Conservation (phyloP, 495 filamentous ascomycete species). For the Achaetomiella virescens region DNA sequence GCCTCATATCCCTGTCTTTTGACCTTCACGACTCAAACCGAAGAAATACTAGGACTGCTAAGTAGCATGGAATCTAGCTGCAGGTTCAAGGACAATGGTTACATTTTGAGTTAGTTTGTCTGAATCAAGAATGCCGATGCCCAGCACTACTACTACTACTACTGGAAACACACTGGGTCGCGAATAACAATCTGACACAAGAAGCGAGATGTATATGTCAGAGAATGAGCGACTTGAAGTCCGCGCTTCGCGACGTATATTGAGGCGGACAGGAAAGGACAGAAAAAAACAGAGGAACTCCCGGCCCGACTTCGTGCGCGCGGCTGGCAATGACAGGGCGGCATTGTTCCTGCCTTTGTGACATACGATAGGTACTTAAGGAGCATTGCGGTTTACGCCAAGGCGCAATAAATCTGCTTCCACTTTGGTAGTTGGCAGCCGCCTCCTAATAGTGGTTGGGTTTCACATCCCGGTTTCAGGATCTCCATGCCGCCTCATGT, state of each 20-base stretch:
- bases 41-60: no score
- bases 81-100: no score
- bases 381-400: not conserved
- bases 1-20: no score
- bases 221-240: no score
- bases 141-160: no score
- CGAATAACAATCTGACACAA: no score
- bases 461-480: conserved; percentile 1
- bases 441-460: conserved; percentile 1
- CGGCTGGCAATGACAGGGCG: not conserved
- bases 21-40: no score
- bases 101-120: no score
- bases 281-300: not conserved
- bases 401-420: conserved; percentile 2
- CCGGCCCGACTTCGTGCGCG: not conserved
- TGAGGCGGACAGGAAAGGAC: not conserved
- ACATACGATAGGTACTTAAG: no score
- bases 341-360: not conserved
- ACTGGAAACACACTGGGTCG: no score
- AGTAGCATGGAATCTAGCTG: no score
- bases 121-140: no score
- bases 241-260: not conserved
- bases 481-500: not conserved
- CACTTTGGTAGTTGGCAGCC: not conserved
- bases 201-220: conserved; percentile 1